Evolutionary conservation across 2,329 filamentous ascomycete genomes (phyloP), one percentile per base, ranked within the genome.

Genomic region (Coccinonectria pachysandricola): DNA sequence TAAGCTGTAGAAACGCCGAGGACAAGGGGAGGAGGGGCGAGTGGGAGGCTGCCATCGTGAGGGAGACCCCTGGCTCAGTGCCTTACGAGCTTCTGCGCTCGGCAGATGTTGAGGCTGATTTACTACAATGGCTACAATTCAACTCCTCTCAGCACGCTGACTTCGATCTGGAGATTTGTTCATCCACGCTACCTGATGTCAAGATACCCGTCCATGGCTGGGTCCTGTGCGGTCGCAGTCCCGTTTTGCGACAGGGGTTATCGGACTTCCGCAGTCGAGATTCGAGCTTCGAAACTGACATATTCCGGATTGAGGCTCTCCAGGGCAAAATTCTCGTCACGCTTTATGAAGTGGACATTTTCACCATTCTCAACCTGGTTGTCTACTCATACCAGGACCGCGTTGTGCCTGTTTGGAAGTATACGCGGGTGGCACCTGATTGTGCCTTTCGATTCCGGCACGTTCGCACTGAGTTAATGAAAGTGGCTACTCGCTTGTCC

Each of bases 381-480:
- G 61, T 88, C 7, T 95, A 84, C 44, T 49, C 79, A 6, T 96
- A 96, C 50, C 78, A 76, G 5, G 91, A 96, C 47, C 65, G 63
- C 4, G 59, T 87, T 10, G 65, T 94, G 16, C 84, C 91, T 32
- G 80, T 87, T 11, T 96, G 91, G 91, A 82, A 87, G 39, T 77
- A 80, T 36, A 78, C 78, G 4, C 72, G 69, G 6, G 70, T 76
- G 35, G 69, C 73, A 12, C 71, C 76, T 3, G 59, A 71, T 8
- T 61, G 79, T 48, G 78, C 82, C 1, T 68, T 71, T 41, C 69
- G 81, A 20, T 93, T 85, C 50, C 79, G 86, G 13, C 76, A 87
- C 44, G 68, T 93, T 11, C 77, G 88, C 12, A 68, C 64, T 1
- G 88, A 96, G 47, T 60, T 96, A n/a, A 91, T 94, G 78, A 88